Evolutionary conservation across 164 flowering plant genomes (phyloP).

Genomic region (Dillenia suffruticosa): DNA sequence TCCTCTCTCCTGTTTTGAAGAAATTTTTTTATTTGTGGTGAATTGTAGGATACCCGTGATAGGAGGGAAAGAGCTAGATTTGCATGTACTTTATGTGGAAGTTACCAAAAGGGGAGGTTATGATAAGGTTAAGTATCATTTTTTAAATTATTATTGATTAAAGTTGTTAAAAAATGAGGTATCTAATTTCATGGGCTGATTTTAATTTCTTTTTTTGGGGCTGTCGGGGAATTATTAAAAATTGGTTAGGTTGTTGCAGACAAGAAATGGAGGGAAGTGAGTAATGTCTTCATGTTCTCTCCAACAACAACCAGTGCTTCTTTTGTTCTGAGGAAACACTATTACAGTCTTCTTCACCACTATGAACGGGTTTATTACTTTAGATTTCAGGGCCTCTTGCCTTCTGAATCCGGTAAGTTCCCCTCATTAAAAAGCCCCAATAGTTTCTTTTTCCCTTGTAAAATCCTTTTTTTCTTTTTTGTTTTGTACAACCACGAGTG

Average conservation of each 20-base stretch:
- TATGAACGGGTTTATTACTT: conserved; percentile 82
- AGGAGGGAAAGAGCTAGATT: conserved; percentile 79
- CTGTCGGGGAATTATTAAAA: too few species aligned
- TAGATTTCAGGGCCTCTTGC: conserved; percentile 34
- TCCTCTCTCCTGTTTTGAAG: too few species aligned
- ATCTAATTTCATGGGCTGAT: too few species aligned
- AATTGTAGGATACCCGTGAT: conserved; percentile 69
- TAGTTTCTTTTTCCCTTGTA: background rate
- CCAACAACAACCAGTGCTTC: conserved; percentile 89
- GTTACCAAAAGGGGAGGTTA: conserved; percentile 82
- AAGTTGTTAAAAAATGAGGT: background rate
- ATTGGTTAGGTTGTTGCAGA: conserved; percentile 55
- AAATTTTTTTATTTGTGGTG: too few species aligned
- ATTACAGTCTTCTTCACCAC: conserved; percentile 51
- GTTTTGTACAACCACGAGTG: too few species aligned
- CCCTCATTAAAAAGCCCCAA: too few species aligned
- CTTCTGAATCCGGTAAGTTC: conserved; percentile 27
- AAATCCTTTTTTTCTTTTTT: background rate
- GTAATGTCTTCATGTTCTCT: conserved; percentile 55
- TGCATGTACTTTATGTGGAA: conserved; percentile 77
- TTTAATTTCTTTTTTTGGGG: background rate
- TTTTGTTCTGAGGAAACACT: conserved; percentile 71
- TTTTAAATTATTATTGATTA: background rate
- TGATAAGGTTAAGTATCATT: conserved; percentile 45
- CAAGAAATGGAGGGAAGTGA: conserved; percentile 91